phyloP scores from a whole-genome alignment of 805 yeast species.

The Myxozyma neotropica region DNA sequence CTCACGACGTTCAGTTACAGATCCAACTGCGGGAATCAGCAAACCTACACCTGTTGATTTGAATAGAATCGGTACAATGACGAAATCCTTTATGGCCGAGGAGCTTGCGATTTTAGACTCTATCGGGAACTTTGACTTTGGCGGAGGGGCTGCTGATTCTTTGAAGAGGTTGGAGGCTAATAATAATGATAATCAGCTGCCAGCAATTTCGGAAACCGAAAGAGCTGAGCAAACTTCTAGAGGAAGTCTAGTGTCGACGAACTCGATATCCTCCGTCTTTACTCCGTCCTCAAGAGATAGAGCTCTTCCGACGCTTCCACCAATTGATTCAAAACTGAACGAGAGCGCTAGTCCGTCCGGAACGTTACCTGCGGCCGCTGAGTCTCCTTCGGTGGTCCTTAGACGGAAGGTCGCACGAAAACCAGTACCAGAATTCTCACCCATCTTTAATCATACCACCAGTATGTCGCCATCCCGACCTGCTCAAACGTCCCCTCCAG shows the following conservation, averaged over 20 bases:
- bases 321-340: not conserved
- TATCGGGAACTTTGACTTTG: constrained; percentile 17
- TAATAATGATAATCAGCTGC: not conserved
- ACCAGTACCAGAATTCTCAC: not conserved
- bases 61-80: not conserved
- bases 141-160: not conserved
- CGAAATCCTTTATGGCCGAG: constrained; percentile 11
- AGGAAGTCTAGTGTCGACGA: not conserved
- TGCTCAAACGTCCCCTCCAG: not conserved
- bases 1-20: constrained; percentile 7
- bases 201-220: not conserved
- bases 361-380: not conserved
- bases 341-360: not conserved
- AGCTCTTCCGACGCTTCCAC: not conserved
- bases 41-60: not conserved
- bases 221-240: not conserved
- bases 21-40: not conserved
- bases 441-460: not conserved
- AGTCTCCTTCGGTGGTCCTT: not conserved
- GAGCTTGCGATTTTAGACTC: constrained; percentile 19
- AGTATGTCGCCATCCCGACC: not conserved
- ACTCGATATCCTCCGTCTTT: not conserved
- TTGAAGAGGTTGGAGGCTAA: not conserved
- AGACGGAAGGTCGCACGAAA: not conserved
- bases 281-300: not conserved